Conservation (phyloP, 2,329 filamentous ascomycete genomes). For the Nothophoma quercina region DNA sequence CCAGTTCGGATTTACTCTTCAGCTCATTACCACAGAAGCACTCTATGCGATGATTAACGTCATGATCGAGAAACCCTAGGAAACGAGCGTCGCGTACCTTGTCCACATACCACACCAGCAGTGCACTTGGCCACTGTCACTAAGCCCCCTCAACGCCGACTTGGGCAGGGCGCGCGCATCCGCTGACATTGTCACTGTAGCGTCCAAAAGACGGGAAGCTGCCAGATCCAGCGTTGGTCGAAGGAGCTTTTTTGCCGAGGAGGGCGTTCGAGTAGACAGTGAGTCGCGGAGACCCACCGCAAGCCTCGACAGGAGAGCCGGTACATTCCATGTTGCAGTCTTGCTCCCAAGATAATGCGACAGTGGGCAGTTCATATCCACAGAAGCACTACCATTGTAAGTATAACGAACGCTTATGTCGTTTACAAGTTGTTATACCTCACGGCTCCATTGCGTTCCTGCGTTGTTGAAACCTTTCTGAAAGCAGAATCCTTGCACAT, state of each 20-base stretch:
- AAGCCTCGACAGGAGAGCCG: not conserved
- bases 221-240: not conserved
- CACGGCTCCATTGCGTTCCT: slow-evolving; percentile 3
- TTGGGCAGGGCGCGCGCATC: not conserved
- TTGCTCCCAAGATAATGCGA: not conserved
- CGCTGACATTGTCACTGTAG: not conserved
- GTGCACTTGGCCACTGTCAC: not conserved
- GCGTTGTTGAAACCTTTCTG: not conserved
- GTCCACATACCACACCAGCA: not conserved
- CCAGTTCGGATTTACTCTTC: not conserved
- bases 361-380: not conserved
- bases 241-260: not conserved
- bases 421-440: not conserved
- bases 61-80: no score
- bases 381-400: slow-evolving; percentile 3
- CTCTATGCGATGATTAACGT: not conserved
- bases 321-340: not conserved
- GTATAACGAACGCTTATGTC: not conserved
- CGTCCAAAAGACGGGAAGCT: not conserved
- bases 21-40: not conserved
- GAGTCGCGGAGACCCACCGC: not conserved
- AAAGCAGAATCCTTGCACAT: not conserved
- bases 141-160: not conserved
- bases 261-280: not conserved
- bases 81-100: not conserved